Base-by-base conservation (phyloP, 129 eudicot genomes). In the Centrapalus pauciflorus region DNA sequence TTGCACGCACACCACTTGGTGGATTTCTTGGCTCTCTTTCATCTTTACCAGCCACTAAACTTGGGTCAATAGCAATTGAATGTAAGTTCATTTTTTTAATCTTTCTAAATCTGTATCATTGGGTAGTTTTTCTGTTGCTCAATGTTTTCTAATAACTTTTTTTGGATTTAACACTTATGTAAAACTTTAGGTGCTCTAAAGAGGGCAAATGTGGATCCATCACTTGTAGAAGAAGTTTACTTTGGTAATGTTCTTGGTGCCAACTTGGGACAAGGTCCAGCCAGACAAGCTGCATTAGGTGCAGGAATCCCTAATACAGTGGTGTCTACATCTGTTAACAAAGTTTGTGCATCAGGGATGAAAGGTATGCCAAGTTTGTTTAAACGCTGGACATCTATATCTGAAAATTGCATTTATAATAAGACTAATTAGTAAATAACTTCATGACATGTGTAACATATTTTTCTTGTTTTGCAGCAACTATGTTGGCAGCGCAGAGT, bases 311-410 rank as follows among this genome's bases (percentile, higher is more conserved):
- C 95, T 26, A 78, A 88, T 79, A 65, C 90, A 20, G 98, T 93
- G 16, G 80, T 86, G 50, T 88, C 89, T 64, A 93, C 98, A 30
- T 85, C 98, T 27, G 76, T 93, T 59, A 93, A 93, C 92, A 93
- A 93, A 88, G 98, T 93, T 45, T 93, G 98, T 72, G 96, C 98
- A 19, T 93, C 98, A 27, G 98, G 98, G 73, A 85, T 93, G 98
- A 93, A 93, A 93, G 96, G 98, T 88, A 28, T 12, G 62, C 21
- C 35, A 21, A 46, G 34, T 30, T 57, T 45, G 61, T 48, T 33
- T 7, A 26, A 24, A 50, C 40, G 48, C 50, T 13, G 32, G 17
- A 14, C 50, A 70, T 68, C 7, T 8, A 46, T 64, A 21, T 51
- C 20, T 52, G 17, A 49, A 5, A 21, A 55, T 50, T 46, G 4